Evolutionary conservation across 441 rosid species (phyloP).

Genomic region (Euphorbia schlechtendalii): DNA sequence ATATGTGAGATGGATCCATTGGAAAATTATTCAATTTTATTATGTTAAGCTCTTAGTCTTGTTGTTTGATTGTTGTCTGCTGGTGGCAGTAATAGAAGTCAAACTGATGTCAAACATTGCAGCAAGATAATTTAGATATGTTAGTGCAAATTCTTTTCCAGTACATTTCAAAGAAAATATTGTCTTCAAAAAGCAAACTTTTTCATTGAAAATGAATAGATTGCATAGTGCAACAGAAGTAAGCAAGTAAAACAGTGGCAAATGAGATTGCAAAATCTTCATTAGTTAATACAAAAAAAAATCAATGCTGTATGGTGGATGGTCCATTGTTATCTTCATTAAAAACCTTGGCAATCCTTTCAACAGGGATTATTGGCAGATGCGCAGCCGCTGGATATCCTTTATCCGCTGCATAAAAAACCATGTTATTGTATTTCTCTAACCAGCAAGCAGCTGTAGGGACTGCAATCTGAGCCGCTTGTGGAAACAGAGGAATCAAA

Average conservation of each 20-base stretch:
- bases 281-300: neutral
- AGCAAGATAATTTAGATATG: no score
- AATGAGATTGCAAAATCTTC: neutral
- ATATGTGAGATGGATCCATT: slow-evolving; percentile 15
- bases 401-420: slow-evolving; percentile 43
- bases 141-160: no score
- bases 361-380: slow-evolving; percentile 70
- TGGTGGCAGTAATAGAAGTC: no score
- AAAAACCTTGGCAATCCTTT: slow-evolving; percentile 64
- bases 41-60: neutral
- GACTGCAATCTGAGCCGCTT: slow-evolving; percentile 51
- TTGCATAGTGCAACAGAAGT: neutral
- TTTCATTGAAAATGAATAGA: neutral
- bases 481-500: slow-evolving; percentile 69
- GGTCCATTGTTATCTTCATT: slow-evolving; percentile 27
- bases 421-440: slow-evolving; percentile 67
- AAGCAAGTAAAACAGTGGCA: neutral
- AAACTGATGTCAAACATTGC: no score
- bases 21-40: slow-evolving; percentile 5
- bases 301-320: slow-evolving; percentile 19
- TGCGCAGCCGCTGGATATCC: slow-evolving; percentile 55
- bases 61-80: neutral
- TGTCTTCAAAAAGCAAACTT: no score
- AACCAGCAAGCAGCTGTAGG: slow-evolving; percentile 72
- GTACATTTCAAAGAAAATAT: no score